These are phyloP conservation scores for Plantago ovata DNA, from an alignment of 257 asterid species.

Conservation along the genomic window DNA sequence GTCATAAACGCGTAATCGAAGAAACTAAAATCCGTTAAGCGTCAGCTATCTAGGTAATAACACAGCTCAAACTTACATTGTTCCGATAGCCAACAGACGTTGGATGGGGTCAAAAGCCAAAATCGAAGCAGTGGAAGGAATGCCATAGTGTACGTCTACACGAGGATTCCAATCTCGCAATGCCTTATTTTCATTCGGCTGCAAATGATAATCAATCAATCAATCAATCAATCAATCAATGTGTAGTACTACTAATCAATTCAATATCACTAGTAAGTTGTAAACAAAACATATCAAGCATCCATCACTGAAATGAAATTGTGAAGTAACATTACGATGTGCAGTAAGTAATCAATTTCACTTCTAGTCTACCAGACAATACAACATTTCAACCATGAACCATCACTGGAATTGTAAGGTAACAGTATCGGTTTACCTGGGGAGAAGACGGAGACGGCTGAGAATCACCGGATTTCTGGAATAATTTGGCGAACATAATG, in stretches of 20 bases:
- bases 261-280: no score
- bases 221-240: no score
- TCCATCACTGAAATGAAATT: no score
- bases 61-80: constrained; percentile 58
- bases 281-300: not conserved
- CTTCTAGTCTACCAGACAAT: not conserved
- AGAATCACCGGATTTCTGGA: constrained; percentile 37
- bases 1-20: not conserved
- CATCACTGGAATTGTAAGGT: not conserved
- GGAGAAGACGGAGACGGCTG: constrained; percentile 29
- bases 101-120: constrained; percentile 83
- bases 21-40: not conserved
- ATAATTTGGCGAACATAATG: constrained; percentile 51
- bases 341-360: not conserved
- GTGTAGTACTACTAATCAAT: not conserved
- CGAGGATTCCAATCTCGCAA: constrained; percentile 45
- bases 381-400: not conserved
- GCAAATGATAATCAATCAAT: constrained; percentile 24
- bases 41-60: not conserved
- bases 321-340: no score
- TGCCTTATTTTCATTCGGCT: constrained; percentile 36
- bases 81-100: constrained; percentile 84
- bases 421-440: constrained; percentile 41
- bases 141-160: constrained; percentile 81
- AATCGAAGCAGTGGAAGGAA: constrained; percentile 85